These are phyloP conservation scores for Primulina eburnea DNA, from an alignment of 257 asterid genomes.

Conservation along the genomic window DNA sequence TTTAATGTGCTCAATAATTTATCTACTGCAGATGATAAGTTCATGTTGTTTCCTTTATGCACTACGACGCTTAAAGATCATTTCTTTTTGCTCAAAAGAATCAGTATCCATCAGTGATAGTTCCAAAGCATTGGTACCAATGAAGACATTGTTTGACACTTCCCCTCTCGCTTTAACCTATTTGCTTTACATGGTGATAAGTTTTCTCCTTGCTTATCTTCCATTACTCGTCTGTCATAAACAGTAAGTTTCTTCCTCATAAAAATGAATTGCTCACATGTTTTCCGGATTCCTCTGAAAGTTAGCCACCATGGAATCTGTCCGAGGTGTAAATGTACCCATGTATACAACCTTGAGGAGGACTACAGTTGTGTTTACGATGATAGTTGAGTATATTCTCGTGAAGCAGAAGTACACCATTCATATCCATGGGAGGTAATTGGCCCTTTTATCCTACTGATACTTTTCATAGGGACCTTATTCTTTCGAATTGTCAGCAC, in stretches of 20 bases:
- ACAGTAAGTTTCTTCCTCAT: constrained; percentile 12
- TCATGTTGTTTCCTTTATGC: constrained; percentile 71
- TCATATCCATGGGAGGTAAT: constrained; percentile 70
- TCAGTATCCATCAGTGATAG: constrained; percentile 37
- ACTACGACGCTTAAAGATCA: constrained; percentile 55
- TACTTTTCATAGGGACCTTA: neutral
- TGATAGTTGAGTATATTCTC: constrained; percentile 71
- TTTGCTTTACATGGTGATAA: constrained; percentile 79
- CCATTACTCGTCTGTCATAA: constrained; percentile 1
- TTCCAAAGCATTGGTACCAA: constrained; percentile 49
- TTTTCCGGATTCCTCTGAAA: constrained; percentile 50
- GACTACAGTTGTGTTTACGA: constrained; percentile 86
- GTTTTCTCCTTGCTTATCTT: constrained; percentile 21
- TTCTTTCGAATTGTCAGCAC: neutral
- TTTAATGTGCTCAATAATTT: neutral
- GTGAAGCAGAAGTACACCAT: constrained; percentile 60
- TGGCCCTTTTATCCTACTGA: constrained; percentile 14
- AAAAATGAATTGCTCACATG: constrained; percentile 16
- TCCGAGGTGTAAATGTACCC: constrained; percentile 91
- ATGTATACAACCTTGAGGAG: constrained; percentile 96
- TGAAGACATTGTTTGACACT: constrained; percentile 52
- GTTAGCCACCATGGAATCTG: constrained; percentile 91
- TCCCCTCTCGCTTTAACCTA: constrained; percentile 72
- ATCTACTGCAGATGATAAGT: constrained; percentile 63
- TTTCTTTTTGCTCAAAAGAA: constrained; percentile 60